A percentile compares a stretch with the other conserved stretches of the same genome.
These are phyloP conservation scores for Colletotrichum trifolii DNA, from an alignment of 2,329 filamentous ascomycete genomes.

Conservation along the genomic window DNA sequence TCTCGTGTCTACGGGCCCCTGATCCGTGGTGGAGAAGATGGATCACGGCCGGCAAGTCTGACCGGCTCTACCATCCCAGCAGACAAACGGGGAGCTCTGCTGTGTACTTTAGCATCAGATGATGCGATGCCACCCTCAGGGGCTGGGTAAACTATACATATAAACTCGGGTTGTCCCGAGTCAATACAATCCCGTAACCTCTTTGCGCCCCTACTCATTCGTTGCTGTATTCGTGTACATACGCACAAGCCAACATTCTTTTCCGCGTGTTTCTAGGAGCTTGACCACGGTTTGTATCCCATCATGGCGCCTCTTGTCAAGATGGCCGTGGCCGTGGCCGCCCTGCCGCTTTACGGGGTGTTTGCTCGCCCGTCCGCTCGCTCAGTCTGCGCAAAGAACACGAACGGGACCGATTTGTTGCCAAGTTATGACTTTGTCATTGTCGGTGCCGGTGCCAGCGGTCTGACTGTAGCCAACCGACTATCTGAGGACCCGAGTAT, in stretches of 20 bases:
- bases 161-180: conserved; percentile 21
- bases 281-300: neutral
- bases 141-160: conserved; percentile 6
- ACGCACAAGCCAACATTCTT: conserved; percentile 18
- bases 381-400: conserved; percentile 10
- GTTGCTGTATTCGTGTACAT: conserved; percentile 19
- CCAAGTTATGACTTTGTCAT: conserved; percentile 46
- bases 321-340: conserved; percentile 30
- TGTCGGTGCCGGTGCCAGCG: conserved; percentile 49
- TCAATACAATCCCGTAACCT: conserved; percentile 4
- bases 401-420: conserved; percentile 14
- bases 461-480: conserved; percentile 49
- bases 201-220: conserved; percentile 15
- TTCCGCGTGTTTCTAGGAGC: neutral
- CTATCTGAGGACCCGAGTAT: conserved; percentile 47
- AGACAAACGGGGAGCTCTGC: neutral
- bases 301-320: conserved; percentile 24
- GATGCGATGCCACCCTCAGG: conserved; percentile 7
- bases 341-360: conserved; percentile 27
- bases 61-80: conserved; percentile 8
- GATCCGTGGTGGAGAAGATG: conserved; percentile 19
- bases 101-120: conserved; percentile 15
- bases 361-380: conserved; percentile 27
- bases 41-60: conserved; percentile 7
- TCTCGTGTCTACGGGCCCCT: conserved; percentile 17